Percentiles rank a stretch among this genome's conserved stretches.
Evolutionary conservation across 164 flowering plant species (phyloP).

Genomic region (Sextonia rubra): DNA sequence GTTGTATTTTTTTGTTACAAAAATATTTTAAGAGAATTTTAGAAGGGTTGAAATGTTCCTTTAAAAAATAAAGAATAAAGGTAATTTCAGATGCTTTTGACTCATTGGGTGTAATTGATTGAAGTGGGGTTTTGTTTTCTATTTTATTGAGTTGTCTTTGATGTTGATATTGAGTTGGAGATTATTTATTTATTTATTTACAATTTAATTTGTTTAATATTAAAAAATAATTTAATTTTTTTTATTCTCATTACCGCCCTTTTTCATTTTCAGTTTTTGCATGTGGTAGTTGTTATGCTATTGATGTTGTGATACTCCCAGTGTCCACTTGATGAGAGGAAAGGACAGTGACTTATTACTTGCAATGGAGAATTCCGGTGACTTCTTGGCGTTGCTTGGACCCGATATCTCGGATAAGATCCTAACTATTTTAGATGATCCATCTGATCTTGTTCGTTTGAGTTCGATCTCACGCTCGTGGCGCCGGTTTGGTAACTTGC

Average conservation of each 20-base stretch:
- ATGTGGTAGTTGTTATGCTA: background rate
- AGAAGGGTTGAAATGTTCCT: background rate
- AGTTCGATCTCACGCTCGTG: constrained; percentile 59
- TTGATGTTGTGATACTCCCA: background rate
- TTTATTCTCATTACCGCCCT: background rate
- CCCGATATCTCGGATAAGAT: constrained; percentile 37
- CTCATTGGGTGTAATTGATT: background rate
- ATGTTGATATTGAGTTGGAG: background rate
- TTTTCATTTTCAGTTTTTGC: background rate
- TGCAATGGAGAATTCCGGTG: constrained; percentile 36
- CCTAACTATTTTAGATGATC: constrained; percentile 51
- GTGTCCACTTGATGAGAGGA: background rate
- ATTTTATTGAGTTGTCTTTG: too few species aligned
- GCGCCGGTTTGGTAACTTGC: constrained; percentile 61
- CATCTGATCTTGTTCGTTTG: constrained; percentile 59
- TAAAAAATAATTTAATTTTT: too few species aligned
- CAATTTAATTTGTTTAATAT: too few species aligned
- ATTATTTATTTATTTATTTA: too few species aligned
- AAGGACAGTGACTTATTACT: background rate
- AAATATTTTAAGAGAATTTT: too few species aligned
- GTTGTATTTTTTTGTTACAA: too few species aligned
- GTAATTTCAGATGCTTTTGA: background rate
- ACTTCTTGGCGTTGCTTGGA: constrained; percentile 48
- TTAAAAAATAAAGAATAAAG: background rate
- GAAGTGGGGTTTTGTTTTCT: background rate